Conservation (phyloP, 2,329 filamentous ascomycete genomes). For the Botrytis sinoallii region DNA sequence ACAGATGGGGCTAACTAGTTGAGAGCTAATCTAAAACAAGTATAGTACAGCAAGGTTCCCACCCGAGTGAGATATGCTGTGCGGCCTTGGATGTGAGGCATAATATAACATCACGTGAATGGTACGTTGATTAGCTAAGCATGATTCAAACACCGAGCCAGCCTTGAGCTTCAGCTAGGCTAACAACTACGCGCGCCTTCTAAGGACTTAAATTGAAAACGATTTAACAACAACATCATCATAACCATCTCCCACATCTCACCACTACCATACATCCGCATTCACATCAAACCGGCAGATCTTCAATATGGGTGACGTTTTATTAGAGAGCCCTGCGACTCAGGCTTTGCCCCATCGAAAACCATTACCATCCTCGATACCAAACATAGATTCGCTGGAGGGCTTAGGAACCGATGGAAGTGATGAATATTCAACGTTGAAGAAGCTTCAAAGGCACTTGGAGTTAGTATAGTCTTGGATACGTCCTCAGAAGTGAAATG, state of each 20-base stretch:
- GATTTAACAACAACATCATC: slow-evolving; percentile 7
- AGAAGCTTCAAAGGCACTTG: slow-evolving; percentile 93
- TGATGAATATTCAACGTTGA: slow-evolving; percentile 92
- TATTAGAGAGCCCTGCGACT: slow-evolving; percentile 77
- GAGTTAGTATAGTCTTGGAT: slow-evolving; percentile 59
- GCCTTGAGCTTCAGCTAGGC: slow-evolving; percentile 10
- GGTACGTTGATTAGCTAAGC: background rate
- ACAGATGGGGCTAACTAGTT: background rate
- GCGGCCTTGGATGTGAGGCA: background rate
- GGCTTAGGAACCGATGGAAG: slow-evolving; percentile 75
- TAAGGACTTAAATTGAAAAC: background rate
- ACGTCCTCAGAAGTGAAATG: background rate
- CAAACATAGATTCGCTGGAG: slow-evolving; percentile 86
- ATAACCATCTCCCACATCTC: slow-evolving; percentile 2
- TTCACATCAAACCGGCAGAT: background rate
- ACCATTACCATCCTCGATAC: slow-evolving; percentile 73
- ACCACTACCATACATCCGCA: background rate
- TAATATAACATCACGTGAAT: fast-evolving
- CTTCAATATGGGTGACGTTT: slow-evolving; percentile 76
- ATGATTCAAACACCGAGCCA: background rate
- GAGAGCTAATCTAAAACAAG: background rate
- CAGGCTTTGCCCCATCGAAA: slow-evolving; percentile 76
- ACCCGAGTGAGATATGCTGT: background rate
- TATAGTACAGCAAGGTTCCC: fast-evolving
- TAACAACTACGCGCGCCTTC: slow-evolving; percentile 21